Evolutionary conservation across 2,329 filamentous ascomycete species (phyloP).

Genomic region (Microdochium nivale): DNA sequence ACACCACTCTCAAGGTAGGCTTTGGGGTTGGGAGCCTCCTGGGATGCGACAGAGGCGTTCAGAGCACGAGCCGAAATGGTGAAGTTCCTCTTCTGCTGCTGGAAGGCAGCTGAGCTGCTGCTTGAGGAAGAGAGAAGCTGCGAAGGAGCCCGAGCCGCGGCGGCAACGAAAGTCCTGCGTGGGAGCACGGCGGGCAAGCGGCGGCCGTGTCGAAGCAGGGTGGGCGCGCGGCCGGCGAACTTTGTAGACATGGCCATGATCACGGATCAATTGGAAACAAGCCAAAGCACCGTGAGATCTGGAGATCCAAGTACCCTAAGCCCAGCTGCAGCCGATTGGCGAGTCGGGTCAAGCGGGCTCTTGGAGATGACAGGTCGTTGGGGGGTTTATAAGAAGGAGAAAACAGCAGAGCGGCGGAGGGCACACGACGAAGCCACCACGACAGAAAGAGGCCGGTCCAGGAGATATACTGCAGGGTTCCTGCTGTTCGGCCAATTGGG

Average conservation of each 20-base stretch:
- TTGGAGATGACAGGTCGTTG: not conserved
- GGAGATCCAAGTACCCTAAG: not conserved
- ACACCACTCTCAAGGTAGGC: slow-evolving; percentile 85
- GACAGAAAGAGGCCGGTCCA: not conserved
- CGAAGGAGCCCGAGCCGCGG: slow-evolving; percentile 24
- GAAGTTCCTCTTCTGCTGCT: slow-evolving; percentile 33
- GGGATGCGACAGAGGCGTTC: slow-evolving; percentile 34
- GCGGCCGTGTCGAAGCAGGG: slow-evolving; percentile 46
- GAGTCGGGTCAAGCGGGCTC: not conserved
- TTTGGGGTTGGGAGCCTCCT: slow-evolving; percentile 71
- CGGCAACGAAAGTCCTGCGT: slow-evolving; percentile 32
- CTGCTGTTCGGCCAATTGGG: not conserved
- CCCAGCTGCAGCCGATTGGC: not conserved
- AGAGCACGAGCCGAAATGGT: slow-evolving; percentile 31
- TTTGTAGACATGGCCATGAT: slow-evolving; percentile 20
- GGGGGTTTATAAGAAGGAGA: not conserved
- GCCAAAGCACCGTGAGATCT: not conserved
- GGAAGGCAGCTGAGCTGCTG: slow-evolving; percentile 16
- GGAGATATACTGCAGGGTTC: not conserved
- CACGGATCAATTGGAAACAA: not conserved
- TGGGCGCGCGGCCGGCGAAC: slow-evolving; percentile 49
- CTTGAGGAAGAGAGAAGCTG: slow-evolving; percentile 19
- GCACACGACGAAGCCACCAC: not conserved
- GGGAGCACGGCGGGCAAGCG: slow-evolving; percentile 36
- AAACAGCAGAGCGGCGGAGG: not conserved